A percentile compares a stretch with the other conserved stretches of the same genome.
Conservation (phyloP, 164 flowering plant species). For the Tetrastigma voinierianum region DNA sequence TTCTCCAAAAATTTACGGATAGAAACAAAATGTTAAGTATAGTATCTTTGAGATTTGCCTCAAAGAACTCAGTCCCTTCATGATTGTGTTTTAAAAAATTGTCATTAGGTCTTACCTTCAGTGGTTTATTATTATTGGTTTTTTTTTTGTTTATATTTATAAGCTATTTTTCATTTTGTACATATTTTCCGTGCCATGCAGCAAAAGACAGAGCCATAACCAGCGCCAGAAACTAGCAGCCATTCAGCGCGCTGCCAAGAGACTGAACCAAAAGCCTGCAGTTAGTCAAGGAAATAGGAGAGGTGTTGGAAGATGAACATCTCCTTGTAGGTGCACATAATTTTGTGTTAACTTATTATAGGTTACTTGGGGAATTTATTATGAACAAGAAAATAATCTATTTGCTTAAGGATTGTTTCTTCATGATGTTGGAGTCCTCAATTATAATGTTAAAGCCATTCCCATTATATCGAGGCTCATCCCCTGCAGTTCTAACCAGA, state of each 20-base stretch:
- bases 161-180: not conserved
- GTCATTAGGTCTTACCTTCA: too few relatives aligned
- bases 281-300: slow-evolving; percentile 37
- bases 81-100: too few relatives aligned
- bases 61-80: too few relatives aligned
- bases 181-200: slow-evolving; percentile 38
- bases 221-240: slow-evolving; percentile 69
- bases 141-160: not conserved
- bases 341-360: slow-evolving; percentile 2
- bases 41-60: too few relatives aligned
- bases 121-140: too few relatives aligned
- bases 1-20: too few relatives aligned
- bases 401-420: not conserved
- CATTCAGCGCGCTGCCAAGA: slow-evolving; percentile 51
- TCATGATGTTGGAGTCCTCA: not conserved
- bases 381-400: not conserved
- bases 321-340: slow-evolving; percentile 10
- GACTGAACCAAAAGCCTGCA: slow-evolving; percentile 36
- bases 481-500: too few relatives aligned
- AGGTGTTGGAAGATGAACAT: slow-evolving; percentile 33
- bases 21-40: too few relatives aligned
- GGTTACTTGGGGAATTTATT: not conserved
- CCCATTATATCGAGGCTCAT: too few relatives aligned
- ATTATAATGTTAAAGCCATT: too few relatives aligned
- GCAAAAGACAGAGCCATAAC: slow-evolving; percentile 64